Base-by-base conservation (phyloP, 768 basidiomycete genomes). In the Agaricus blazei region DNA sequence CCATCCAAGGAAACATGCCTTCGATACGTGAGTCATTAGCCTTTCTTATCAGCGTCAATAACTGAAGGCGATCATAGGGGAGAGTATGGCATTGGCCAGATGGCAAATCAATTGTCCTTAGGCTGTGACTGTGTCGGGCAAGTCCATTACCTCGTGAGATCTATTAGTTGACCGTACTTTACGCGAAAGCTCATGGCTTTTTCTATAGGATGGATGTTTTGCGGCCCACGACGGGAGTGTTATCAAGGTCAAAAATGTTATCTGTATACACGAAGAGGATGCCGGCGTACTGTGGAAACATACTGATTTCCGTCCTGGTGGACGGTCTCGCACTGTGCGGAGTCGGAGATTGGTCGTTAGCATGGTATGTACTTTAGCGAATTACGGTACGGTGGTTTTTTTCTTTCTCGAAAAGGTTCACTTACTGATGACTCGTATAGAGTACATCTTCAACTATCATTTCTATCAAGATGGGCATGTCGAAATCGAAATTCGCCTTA, bases 221-320 rank as follows among this genome's bases (percentile, higher is more conserved):
- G 82, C 88, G 19, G 80, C 78, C 26, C 83, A 93, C 67, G 77
- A 83, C 46, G 93, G 93, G n/a, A 77, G 75, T 28, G 80, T 91
- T 0, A 75, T 85, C 42, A 68, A 83, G 12, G 83, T 96, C 63
- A 85, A 93, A 72, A 89, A 93, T 63, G 90, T 80, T 3, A 89
- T 97, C 48, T 97, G 93, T 70, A 94, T 97, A 57, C 93, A 95
- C 60, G 93, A 95, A 67, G 93, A 95, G 67, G 93, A 96, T 62
- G 82, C 83, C 19, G 93, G 93, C 48, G 78, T 93, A 12, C 76
- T 93, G 9, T 92, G 88, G 89, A 93, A 95, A 67, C 93, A 97
- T 69, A 87, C 87, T 44, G 93, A 97, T 67, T 97, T 84, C 71
- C 85, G 94, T 58, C 79, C 84, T 9, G 87, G 87, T 23, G 93